Base-by-base conservation (phyloP, 306 rosid species). In the Trifolium dubium region DNA sequence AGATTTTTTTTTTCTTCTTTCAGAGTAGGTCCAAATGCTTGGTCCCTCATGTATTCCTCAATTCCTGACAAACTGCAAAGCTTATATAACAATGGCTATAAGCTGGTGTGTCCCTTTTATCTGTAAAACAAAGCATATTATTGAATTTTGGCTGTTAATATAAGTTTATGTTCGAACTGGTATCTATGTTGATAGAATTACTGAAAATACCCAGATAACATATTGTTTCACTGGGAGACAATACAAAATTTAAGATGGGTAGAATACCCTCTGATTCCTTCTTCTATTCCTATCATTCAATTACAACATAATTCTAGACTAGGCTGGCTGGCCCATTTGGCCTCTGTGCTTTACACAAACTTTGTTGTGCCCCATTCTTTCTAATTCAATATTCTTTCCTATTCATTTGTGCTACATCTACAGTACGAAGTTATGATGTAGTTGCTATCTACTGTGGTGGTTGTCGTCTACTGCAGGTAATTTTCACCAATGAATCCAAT, bases 401-500 rank as follows among this genome's bases (percentile, higher is more conserved):
- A 55, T 30, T 34, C 4, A 51, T 41, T 34, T 18, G 15, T 44
- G 60, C 37, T 66, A 34, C 35, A n/a, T n/a, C n/a, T n/a, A n/a
- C 10, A 5, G 44, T 14, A 47, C 34, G 77, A 35, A 71, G 29
- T 74, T 76, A n/a, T 12, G 43, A 6, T 28, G 19, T 64, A 61
- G 12, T 62, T 34, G 43, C 69, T 78, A 71, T 31, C 64, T 58
- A 58, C 28, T 35, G 29, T 50, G 18, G 50, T 40, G 68, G 23
- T 47, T 80, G 29, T 47, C 58, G 65, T 58, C 43, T 60, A 69
- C 9, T 34, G 58, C 71, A 94, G 98, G 98, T 94, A 72, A 87
- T 94, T 77, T 94, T 91, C 76, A 94, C 98, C 34, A 94, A 94
- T 69, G 98, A 94, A 85, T 82, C 97, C 78, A 94, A 94, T 84